Evolutionary conservation across 2,329 filamentous ascomycete species (phyloP), one percentile per base, ranked within the genome.

Genomic region (Colletotrichum sp.): DNA sequence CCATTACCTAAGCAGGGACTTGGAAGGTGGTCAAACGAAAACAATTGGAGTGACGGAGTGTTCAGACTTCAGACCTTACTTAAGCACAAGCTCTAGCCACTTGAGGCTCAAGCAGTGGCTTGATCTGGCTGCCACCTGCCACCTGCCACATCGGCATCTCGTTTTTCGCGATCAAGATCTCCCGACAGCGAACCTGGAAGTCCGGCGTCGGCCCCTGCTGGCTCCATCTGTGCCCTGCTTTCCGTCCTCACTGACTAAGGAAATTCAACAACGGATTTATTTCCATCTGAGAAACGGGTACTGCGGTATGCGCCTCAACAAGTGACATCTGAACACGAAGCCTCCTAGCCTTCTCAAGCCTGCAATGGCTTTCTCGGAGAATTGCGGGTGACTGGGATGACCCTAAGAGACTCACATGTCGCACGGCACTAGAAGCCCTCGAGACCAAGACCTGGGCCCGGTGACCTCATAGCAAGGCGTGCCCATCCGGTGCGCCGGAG

Each of bases 391-490:
- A 76, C 70, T 69, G 48, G 70, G 65, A 69, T 43, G 18, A 24
- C 73, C 70, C 58, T 32, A 30, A 76, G 65, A 65, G 48, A 34
- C 73, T 76, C 70, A 69, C 73, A 73, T 76, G 73, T 38, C 36
- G 73, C 58, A 65, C 65, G 34, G 56, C 43, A 67, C 55, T 64
- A 68, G 48, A 36, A 13, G 69, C 21, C 34, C 43, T 56, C 56
- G 58, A 67, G 65, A 58, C 24, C 64, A 65, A 68, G 34, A 48
- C 43, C 48, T 52, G 43, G 65, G 66, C 64, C 73, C 34, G 68
- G 64, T 76, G 73, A 76, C 65, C 73, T 76, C 73, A 76, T 76
- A 68, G 64, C 61, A 66, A 66, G 43, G 30, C 70, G 58, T 34
- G 68, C 64, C 61, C 56, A 65, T 69, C 73, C 65, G 70, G 43